Base-by-base conservation (phyloP, 2,329 filamentous ascomycete species). In the Trichophaea hybrida region DNA sequence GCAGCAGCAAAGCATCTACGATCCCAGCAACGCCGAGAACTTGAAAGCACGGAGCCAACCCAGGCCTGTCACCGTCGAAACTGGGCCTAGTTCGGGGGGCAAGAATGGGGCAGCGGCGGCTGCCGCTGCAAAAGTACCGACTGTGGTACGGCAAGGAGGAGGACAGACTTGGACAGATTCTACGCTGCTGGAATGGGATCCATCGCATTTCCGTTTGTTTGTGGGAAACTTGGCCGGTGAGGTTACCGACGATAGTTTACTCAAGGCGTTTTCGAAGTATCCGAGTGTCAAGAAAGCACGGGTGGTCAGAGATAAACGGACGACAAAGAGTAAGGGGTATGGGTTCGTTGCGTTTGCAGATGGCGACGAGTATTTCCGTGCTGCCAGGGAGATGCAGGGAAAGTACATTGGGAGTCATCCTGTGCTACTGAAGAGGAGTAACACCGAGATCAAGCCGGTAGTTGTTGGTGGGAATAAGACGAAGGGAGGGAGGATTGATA, bases 331-430 rank as follows among this genome's bases (percentile, higher is more conserved):
- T 69, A 94, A 93, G 71, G 93, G 91, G 0, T 98, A 88, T 71
- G 93, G 93, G 2, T 98, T 98, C 70, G 90, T 98, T 59, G 93
- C 88, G 73, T 97, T 98, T 74, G 85, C 84, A 68, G 87, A 96
- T 70, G 87, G 89, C 34, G 93, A 98, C 72, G 90, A 96, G 70
- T 97, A 94, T 72, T 97, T 98, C 77, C 82, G 88, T 69, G 91
- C 93, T 1, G 91, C 89, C 69, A 89, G 93, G 74, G 91, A 97
- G 75, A 97, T 97, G 93, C 87, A 96, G 69, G 90, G 90, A 68
- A 97, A 98, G 75, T 98, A 98, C 74, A 97, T 98, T 70, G 91
- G 94, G 69, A 96, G 89, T 71, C 93, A 97, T 72, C 93, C 93
- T 0, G 87, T 96, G 33, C 76, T 87, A 32, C 80, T 97, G 66